Evolutionary conservation across 441 rosid species (phyloP).

Genomic region (Croton laevigatus): DNA sequence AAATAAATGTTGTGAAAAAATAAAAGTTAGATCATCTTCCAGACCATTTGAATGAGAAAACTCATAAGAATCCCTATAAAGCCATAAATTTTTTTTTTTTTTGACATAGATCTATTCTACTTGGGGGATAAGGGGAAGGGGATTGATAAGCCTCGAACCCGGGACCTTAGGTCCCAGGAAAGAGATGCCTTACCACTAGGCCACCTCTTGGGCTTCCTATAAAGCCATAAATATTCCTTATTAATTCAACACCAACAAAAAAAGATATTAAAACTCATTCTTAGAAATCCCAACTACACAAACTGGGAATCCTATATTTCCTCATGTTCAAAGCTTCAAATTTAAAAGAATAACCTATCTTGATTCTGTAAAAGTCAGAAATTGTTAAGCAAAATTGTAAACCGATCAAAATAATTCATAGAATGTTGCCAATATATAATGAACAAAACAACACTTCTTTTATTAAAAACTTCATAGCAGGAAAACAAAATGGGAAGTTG

Average conservation of each 20-base stretch:
- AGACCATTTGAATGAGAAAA: background rate
- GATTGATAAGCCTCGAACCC: no score
- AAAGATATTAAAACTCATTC: background rate
- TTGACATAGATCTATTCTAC: no score
- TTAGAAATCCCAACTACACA: background rate
- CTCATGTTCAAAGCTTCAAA: background rate
- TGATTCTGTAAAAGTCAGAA: background rate
- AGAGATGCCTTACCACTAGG: no score
- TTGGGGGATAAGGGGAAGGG: no score
- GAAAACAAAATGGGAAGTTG: background rate
- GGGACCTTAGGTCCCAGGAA: no score
- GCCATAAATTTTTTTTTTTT: background rate
- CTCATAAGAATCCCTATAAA: background rate
- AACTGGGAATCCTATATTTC: background rate
- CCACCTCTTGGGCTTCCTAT: no score
- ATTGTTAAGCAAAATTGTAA: background rate
- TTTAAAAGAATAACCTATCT: background rate
- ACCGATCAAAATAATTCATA: background rate
- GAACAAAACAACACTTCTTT: background rate
- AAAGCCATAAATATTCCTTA: background rate
- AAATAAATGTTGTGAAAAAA: background rate
- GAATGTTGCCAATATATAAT: background rate
- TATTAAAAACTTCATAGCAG: background rate
- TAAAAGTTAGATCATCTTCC: background rate
- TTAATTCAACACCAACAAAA: background rate